Evolutionary conservation across 2,329 filamentous ascomycete genomes (phyloP).

Genomic region (Kalmusia sp.): DNA sequence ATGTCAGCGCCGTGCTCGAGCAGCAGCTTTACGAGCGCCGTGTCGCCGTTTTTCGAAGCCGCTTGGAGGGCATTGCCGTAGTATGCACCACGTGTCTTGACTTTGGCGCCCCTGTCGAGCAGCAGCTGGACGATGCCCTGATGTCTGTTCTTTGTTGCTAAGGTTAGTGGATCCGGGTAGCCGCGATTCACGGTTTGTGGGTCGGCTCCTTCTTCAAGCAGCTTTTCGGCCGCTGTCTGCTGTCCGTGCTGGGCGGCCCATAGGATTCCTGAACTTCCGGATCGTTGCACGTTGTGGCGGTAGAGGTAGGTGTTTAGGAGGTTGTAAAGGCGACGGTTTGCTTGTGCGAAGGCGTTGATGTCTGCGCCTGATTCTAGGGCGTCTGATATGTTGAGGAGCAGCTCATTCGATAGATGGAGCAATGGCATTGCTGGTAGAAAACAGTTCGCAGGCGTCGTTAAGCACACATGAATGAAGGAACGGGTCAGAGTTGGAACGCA

Average conservation of each 20-base stretch:
- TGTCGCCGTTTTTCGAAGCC: background rate
- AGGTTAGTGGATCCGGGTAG: background rate
- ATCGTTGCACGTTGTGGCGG: constrained; percentile 2
- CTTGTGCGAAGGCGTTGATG: constrained; percentile 4
- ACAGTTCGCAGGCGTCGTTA: too few relatives aligned
- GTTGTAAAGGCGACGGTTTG: background rate
- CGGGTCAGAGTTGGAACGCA: too few relatives aligned
- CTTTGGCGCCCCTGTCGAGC: background rate
- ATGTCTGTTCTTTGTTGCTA: background rate
- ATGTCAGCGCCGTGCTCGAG: background rate
- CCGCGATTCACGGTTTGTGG: background rate
- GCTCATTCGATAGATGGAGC: background rate
- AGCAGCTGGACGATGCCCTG: background rate
- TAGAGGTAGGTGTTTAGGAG: background rate
- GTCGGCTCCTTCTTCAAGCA: background rate
- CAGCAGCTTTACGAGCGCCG: background rate
- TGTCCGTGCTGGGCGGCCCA: background rate
- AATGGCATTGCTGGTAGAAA: constrained; percentile 5
- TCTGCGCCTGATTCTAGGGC: background rate
- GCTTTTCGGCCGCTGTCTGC: background rate
- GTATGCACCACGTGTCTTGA: background rate
- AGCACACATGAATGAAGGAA: too few relatives aligned
- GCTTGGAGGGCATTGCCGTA: background rate
- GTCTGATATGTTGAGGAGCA: background rate
- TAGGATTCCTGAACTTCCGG: background rate